Percentiles rank a stretch among this genome's conserved stretches.
These are phyloP conservation scores for Metschnikowia bowlesiae DNA, from an alignment of 805 yeast species.

Conservation along the genomic window DNA sequence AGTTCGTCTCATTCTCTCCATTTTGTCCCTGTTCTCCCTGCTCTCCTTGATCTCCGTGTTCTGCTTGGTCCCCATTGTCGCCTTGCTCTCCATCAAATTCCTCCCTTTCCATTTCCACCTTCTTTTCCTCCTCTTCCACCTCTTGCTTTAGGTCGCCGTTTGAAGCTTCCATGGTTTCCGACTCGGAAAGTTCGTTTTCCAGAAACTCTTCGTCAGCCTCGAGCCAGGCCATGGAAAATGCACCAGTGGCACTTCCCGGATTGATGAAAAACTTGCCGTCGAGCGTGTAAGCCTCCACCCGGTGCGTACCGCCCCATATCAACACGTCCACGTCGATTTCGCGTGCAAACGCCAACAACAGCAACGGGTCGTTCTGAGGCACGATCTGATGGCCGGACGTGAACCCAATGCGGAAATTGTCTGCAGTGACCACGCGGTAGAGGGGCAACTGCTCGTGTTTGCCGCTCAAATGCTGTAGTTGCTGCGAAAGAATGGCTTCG, in stretches of 20 bases:
- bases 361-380: conserved; percentile 83
- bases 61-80: neutral
- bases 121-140: neutral
- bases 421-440: conserved; percentile 61
- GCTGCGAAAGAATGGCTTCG: conserved; percentile 33
- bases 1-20: too few relatives aligned
- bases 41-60: neutral
- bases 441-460: conserved; percentile 44
- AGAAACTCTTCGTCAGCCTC: conserved; percentile 41
- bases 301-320: conserved; percentile 90
- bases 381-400: conserved; percentile 80
- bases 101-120: neutral
- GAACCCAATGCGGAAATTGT: conserved; percentile 73
- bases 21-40: neutral
- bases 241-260: conserved; percentile 97
- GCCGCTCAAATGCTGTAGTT: conserved; percentile 20
- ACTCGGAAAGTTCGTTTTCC: conserved; percentile 42
- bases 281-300: conserved; percentile 86
- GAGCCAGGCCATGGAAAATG: conserved; percentile 60
- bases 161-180: conserved; percentile 2
- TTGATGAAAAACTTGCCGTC: conserved; percentile 93
- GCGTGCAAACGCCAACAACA: conserved; percentile 76
- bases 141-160: too few relatives aligned
- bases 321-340: conserved; percentile 88
- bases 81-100: neutral